Conservation (phyloP, 2,329 filamentous ascomycete species). For the Aspergillus aculeatus region DNA sequence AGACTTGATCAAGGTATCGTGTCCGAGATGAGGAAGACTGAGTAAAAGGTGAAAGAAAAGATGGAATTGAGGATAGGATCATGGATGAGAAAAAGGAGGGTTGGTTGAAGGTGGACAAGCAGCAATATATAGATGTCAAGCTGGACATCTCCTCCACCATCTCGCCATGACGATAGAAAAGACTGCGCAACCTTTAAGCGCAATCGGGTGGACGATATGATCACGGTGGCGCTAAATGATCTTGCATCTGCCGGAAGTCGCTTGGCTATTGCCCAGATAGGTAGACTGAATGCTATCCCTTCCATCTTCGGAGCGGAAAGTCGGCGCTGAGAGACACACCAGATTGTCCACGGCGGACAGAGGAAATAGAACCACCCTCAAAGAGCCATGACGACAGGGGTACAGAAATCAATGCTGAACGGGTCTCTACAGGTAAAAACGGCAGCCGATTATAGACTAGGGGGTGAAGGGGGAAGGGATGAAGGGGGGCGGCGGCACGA, state of each 20-base stretch:
- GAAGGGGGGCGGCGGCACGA: constrained; percentile 18
- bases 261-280: constrained; percentile 12
- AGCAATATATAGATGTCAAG: constrained; percentile 7
- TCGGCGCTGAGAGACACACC: constrained; percentile 19
- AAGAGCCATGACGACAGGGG: constrained; percentile 26
- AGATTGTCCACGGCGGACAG: constrained; percentile 18
- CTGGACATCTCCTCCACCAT: constrained; percentile 7
- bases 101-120: not conserved
- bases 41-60: constrained; percentile 3
- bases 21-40: not conserved
- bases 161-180: constrained; percentile 5
- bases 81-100: constrained; percentile 6
- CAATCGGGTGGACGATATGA: constrained; percentile 22
- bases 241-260: constrained; percentile 21
- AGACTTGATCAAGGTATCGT: not conserved
- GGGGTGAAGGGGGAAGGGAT: constrained; percentile 12
- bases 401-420: constrained; percentile 18
- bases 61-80: not conserved
- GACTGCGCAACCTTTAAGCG: constrained; percentile 16
- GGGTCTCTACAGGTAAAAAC: constrained; percentile 21
- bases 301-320: constrained; percentile 26
- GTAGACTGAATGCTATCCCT: constrained; percentile 21
- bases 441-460: constrained; percentile 13
- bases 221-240: constrained; percentile 18
- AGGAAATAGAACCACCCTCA: constrained; percentile 12